phyloP scores from a whole-genome alignment of 2,329 filamentous ascomycete genomes.

The Ophiobolus disseminans region DNA sequence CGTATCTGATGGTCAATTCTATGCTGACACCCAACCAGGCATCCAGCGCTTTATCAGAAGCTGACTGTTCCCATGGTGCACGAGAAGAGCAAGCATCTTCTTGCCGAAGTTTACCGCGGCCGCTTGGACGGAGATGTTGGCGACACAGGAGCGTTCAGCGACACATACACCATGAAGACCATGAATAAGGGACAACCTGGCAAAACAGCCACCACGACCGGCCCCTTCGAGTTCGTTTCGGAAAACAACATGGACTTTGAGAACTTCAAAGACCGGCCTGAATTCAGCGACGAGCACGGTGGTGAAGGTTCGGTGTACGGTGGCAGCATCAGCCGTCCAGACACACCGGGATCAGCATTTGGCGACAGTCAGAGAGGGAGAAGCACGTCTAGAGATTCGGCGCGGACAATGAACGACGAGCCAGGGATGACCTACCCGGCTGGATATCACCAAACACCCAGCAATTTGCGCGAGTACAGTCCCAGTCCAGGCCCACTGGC shows the following conservation, averaged over 20 bases:
- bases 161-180: slow-evolving; percentile 79
- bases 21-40: slow-evolving; percentile 52
- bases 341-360: slow-evolving; percentile 61
- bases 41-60: slow-evolving; percentile 87
- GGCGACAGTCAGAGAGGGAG: slow-evolving; percentile 33
- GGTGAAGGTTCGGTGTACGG: slow-evolving; percentile 69
- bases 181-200: slow-evolving; percentile 71
- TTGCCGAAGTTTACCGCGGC: slow-evolving; percentile 86
- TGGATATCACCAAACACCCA: slow-evolving; percentile 57
- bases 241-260: slow-evolving; percentile 88
- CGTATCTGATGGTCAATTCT: background rate
- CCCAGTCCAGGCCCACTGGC: slow-evolving; percentile 43
- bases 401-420: slow-evolving; percentile 37
- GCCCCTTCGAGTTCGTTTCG: slow-evolving; percentile 86
- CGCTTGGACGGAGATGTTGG: slow-evolving; percentile 69
- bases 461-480: slow-evolving; percentile 51
- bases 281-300: slow-evolving; percentile 88
- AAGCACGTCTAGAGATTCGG: slow-evolving; percentile 33
- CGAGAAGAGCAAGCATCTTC: slow-evolving; percentile 83
- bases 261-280: slow-evolving; percentile 87
- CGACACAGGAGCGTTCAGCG: slow-evolving; percentile 76
- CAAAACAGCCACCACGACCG: slow-evolving; percentile 50
- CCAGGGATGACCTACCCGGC: slow-evolving; percentile 53
- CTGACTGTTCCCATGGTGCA: slow-evolving; percentile 96
- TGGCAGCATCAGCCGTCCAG: slow-evolving; percentile 64